Base-by-base conservation (phyloP, 1,139 yeast species). In the Kazachstania sp. region DNA sequence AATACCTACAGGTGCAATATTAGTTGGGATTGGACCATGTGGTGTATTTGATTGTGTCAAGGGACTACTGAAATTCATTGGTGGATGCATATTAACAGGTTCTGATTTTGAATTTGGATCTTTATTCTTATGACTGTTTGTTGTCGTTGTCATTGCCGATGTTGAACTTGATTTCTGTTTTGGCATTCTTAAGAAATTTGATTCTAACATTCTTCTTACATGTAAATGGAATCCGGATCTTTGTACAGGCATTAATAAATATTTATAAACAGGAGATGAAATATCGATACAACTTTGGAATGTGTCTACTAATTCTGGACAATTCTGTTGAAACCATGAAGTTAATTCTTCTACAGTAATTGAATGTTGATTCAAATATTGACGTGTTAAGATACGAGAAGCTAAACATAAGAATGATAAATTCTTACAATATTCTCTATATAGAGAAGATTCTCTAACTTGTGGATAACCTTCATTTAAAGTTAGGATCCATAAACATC, bases 191-290 rank as follows among this genome's bases (percentile, higher is more conserved):
- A 35, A 16, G 12, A 44, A 34, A 7, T 28, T 39, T 9, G 39
- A 15, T 38, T 53, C 58, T 7, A 59, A 42, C 50, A 57, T 53
- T 39, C 52, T 55, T 30, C 47, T 52, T 13, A 61, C 50, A 18
- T 52, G 56, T 18, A 61, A 45, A 45, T 59, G 64, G 41, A 60
- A 56, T 1, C 64, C 64, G 4, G 61, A 54, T 40, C 54, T 57
- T 41, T 58, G 53, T 6, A 56, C 57, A 2, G 62, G 56, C 19
- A 47, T 49, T 46, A 58, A 48, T 26, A 59, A 46, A 20, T 51
- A 53, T 37, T 54, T 54, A 45, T 54, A 63, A n/a, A 52, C 44
- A 6, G 47, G 48, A 3, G 64, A 60, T 26, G 55, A 56, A 5
- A 60, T 52, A 47, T 60, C 55, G 19, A 59, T 37, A 15, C 56